phyloP scores from a whole-genome alignment of 495 filamentous ascomycete species.

The Aspergillus mulundensis region DNA sequence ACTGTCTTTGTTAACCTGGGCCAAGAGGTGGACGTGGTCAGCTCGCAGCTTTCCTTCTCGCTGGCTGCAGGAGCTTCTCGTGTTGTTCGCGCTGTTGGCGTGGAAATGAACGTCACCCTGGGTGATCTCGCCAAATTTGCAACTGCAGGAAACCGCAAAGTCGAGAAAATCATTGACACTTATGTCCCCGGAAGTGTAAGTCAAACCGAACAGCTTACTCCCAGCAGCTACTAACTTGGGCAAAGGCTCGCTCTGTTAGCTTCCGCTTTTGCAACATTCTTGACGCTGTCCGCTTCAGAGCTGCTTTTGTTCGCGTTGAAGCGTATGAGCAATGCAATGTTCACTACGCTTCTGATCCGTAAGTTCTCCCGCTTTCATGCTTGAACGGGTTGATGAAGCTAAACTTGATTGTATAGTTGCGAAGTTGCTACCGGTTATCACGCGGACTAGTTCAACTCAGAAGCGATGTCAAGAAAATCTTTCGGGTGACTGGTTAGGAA shows the following conservation, averaged over 20 bases:
- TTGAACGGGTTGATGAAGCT: not conserved
- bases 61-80: constrained; percentile 35
- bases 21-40: constrained; percentile 34
- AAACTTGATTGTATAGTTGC: constrained; percentile 24
- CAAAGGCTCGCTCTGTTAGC: constrained; percentile 30
- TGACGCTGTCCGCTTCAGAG: constrained; percentile 39
- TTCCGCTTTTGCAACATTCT: constrained; percentile 42
- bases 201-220: not conserved
- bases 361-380: constrained; percentile 13
- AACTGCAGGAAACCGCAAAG: constrained; percentile 24
- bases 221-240: not conserved
- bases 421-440: constrained; percentile 32
- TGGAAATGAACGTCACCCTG: constrained; percentile 30
- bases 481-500: not conserved
- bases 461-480: too few relatives aligned
- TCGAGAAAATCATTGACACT: constrained; percentile 35
- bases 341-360: constrained; percentile 42
- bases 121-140: constrained; percentile 28
- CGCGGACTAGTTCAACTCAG: not conserved
- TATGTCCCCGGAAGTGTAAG: constrained; percentile 31
- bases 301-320: constrained; percentile 28
- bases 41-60: constrained; percentile 30
- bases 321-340: constrained; percentile 44
- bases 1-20: constrained; percentile 33
- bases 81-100: constrained; percentile 37